phyloP scores from a whole-genome alignment of 805 yeast species.

The Candida hispaniensis region DNA sequence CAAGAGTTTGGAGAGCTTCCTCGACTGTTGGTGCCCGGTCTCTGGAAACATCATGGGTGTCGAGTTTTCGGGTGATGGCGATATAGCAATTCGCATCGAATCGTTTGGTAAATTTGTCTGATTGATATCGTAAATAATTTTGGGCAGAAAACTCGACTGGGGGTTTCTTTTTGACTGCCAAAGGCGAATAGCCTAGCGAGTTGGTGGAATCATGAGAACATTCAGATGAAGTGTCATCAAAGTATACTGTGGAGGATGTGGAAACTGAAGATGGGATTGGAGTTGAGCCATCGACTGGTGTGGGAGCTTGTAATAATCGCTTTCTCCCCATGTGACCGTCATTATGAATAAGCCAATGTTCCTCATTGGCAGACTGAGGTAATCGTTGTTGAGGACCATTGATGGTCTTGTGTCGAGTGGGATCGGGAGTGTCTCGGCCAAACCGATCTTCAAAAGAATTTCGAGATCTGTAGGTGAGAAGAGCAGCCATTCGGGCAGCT shows the following conservation, averaged over 20 bases:
- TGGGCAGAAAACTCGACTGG: slow-evolving; percentile 85
- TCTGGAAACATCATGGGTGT: slow-evolving; percentile 88
- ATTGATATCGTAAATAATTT: slow-evolving; percentile 88
- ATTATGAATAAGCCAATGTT: slow-evolving; percentile 76
- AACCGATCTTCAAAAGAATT: slow-evolving; percentile 85
- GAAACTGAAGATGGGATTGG: slow-evolving; percentile 3
- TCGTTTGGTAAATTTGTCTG: slow-evolving; percentile 74
- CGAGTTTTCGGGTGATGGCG: slow-evolving; percentile 83
- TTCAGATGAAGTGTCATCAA: slow-evolving; percentile 17
- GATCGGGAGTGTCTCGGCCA: slow-evolving; percentile 68
- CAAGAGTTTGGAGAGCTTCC: slow-evolving; percentile 47
- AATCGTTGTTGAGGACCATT: slow-evolving; percentile 20
- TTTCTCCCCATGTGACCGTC: slow-evolving; percentile 51
- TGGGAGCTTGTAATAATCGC: too few species aligned
- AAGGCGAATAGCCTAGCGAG: slow-evolving; percentile 4
- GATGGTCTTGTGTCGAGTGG: slow-evolving; percentile 29
- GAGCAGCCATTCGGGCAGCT: slow-evolving; percentile 96
- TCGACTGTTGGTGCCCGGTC: slow-evolving; percentile 45
- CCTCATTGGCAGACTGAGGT: slow-evolving; percentile 44
- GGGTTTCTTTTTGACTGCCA: slow-evolving; percentile 23
- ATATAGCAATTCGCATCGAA: slow-evolving; percentile 97
- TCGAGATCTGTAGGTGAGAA: slow-evolving; percentile 83
- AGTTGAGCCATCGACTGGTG: slow-evolving; percentile 6
- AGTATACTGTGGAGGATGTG: slow-evolving; percentile 9
- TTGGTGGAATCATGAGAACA: slow-evolving; percentile 14